Percentiles rank a stretch among this genome's conserved stretches.
Evolutionary conservation across 345 rosid genomes (phyloP).

Genomic region (Combretum micranthum): DNA sequence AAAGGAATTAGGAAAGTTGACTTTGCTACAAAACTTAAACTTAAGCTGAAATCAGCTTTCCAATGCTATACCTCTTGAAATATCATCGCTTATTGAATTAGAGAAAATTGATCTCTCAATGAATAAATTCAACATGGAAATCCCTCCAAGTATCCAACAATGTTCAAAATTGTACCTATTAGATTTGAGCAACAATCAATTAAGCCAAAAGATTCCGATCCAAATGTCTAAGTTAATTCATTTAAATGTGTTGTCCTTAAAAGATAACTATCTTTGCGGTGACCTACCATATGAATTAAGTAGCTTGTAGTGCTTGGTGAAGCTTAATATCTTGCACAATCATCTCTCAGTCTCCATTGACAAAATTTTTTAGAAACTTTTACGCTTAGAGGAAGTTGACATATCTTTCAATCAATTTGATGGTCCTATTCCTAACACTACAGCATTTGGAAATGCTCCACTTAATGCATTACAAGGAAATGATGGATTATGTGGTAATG

Average conservation of each 20-base stretch:
- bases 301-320: too few species aligned
- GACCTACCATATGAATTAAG: slow-evolving; percentile 11
- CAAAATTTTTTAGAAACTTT: background rate
- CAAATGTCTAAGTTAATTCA: slow-evolving; percentile 4
- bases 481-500: too few species aligned
- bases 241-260: background rate
- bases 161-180: background rate
- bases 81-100: slow-evolving; percentile 9
- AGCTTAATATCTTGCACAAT: too few species aligned
- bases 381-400: too few species aligned
- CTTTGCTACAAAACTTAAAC: background rate
- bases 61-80: slow-evolving; percentile 11
- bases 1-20: slow-evolving; percentile 2
- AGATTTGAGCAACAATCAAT: slow-evolving; percentile 24
- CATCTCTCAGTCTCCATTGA: slow-evolving; percentile 23
- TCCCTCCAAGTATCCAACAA: background rate
- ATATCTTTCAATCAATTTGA: slow-evolving; percentile 19
- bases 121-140: slow-evolving; percentile 13
- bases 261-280: slow-evolving; percentile 16
- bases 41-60: background rate
- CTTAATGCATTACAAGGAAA: too few species aligned
- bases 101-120: slow-evolving; percentile 18
- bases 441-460: slow-evolving; percentile 23
- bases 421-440: slow-evolving; percentile 24
- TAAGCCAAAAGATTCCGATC: slow-evolving; percentile 18